A percentile compares a stretch with the other conserved stretches of the same genome.
Conservation (phyloP, 345 rosid species). For the Arabis hirsuta region DNA sequence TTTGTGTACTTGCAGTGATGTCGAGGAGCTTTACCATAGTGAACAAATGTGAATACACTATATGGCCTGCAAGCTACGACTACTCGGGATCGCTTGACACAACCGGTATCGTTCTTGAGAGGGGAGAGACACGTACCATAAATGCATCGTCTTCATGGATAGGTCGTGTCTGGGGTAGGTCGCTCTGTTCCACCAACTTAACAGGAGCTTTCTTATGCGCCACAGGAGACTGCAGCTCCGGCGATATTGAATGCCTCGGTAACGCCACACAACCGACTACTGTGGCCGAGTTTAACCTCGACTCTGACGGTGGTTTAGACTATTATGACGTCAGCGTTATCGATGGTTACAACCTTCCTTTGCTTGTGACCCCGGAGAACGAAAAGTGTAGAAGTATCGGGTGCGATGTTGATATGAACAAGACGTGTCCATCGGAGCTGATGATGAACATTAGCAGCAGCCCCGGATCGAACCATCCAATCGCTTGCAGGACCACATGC, state of each 20-base stretch:
- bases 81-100: constrained; percentile 47
- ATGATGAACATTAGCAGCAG: constrained; percentile 21
- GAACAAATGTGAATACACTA: constrained; percentile 55
- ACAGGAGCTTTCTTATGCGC: constrained; percentile 8
- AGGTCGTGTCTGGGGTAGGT: constrained; percentile 65
- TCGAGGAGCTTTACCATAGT: constrained; percentile 47
- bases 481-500: constrained; percentile 63
- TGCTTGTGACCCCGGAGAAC: constrained; percentile 28
- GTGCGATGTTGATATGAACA: constrained; percentile 50
- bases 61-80: constrained; percentile 61
- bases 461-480: constrained; percentile 27
- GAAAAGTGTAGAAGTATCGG: constrained; percentile 22
- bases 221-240: constrained; percentile 58
- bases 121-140: constrained; percentile 36
- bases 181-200: constrained; percentile 44
- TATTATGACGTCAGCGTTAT: constrained; percentile 53
- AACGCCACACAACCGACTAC: constrained; percentile 52
- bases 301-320: constrained; percentile 40
- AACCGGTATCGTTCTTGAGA: constrained; percentile 55
- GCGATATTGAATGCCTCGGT: constrained; percentile 51
- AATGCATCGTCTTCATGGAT: constrained; percentile 48
- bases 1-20: not conserved
- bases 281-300: constrained; percentile 57
- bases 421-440: constrained; percentile 56
- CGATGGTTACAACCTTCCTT: constrained; percentile 45